phyloP scores from a whole-genome alignment of 2,329 filamentous ascomycete genomes.

The Eutypella sp. region DNA sequence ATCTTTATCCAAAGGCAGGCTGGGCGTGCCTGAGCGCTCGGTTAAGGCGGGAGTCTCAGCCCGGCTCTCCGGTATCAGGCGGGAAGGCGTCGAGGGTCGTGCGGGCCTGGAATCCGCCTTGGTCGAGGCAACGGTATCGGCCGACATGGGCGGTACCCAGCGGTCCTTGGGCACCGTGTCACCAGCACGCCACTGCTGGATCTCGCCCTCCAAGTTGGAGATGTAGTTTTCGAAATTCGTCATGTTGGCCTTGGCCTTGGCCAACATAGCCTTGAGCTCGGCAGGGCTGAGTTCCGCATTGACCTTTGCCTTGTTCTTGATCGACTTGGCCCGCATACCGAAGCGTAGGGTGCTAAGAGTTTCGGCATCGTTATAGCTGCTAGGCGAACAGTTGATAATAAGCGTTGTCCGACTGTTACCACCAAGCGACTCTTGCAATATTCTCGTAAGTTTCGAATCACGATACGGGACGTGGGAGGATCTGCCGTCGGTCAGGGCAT shows the following conservation, averaged over 20 bases:
- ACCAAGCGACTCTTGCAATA: conserved; percentile 92
- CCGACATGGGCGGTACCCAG: conserved; percentile 68
- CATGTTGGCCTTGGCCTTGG: conserved; percentile 86
- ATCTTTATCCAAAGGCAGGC: conserved; percentile 86
- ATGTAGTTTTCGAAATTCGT: conserved; percentile 88
- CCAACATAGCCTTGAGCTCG: conserved; percentile 88
- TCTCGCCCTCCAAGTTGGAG: conserved; percentile 74
- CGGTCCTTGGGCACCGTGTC: conserved; percentile 83
- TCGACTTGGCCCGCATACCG: conserved; percentile 93
- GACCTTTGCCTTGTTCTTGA: conserved; percentile 99
- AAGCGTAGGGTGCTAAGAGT: conserved; percentile 89
- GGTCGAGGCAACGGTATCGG: conserved; percentile 43
- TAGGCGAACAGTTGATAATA: conserved; percentile 98
- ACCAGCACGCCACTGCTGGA: conserved; percentile 81
- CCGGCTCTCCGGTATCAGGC: conserved; percentile 51
- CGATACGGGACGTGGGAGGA: conserved; percentile 93
- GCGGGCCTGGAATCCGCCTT: conserved; percentile 39
- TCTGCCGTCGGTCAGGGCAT: conserved; percentile 93
- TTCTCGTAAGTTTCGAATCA: conserved; percentile 96
- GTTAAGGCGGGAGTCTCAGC: conserved; percentile 62
- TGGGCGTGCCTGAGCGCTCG: conserved; percentile 82
- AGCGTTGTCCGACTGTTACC: conserved; percentile 98
- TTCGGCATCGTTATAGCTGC: conserved; percentile 95
- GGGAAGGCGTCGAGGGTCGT: conserved; percentile 49
- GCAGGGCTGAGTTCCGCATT: conserved; percentile 95